These are phyloP conservation scores for Colletotrichum sp. DNA, from an alignment of 2,329 filamentous ascomycete species.

Conservation along the genomic window DNA sequence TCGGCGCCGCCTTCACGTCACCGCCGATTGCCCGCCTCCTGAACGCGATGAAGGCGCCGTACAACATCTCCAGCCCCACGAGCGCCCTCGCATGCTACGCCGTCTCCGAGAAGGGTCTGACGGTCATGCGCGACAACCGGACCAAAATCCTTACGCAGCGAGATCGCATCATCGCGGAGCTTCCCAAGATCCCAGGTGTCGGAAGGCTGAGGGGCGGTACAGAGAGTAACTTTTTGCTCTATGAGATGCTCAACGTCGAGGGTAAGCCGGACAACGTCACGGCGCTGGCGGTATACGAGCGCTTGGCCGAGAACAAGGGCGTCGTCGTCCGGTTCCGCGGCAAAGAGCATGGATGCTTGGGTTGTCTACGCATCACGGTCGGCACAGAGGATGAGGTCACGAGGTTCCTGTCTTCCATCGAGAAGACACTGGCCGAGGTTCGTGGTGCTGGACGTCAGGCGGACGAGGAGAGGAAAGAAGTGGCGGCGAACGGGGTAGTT, in stretches of 20 bases:
- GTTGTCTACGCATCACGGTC: conserved; percentile 89
- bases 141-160: conserved; percentile 77
- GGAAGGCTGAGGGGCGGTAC: conserved; percentile 81
- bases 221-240: conserved; percentile 88
- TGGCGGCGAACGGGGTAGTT: conserved; percentile 38
- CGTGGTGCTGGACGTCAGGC: conserved; percentile 29
- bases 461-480: conserved; percentile 41
- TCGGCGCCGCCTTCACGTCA: conserved; percentile 84
- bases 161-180: conserved; percentile 73
- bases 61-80: conserved; percentile 91
- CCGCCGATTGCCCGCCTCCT: conserved; percentile 77
- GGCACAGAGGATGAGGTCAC: conserved; percentile 88
- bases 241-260: conserved; percentile 78
- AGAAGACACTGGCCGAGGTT: conserved; percentile 51
- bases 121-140: conserved; percentile 74
- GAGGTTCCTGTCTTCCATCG: conserved; percentile 74
- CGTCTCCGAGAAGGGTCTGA: conserved; percentile 69
- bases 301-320: conserved; percentile 81
- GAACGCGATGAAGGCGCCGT: conserved; percentile 94
- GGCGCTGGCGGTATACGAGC: conserved; percentile 82
- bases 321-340: conserved; percentile 95
- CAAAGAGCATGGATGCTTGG: conserved; percentile 87
- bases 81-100: conserved; percentile 80
- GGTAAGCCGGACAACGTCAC: conserved; percentile 80
- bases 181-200: conserved; percentile 78